A percentile compares a stretch with the other conserved stretches of the same genome.
Conservation (phyloP, 1,139 yeast genomes). For the Zhuliangozyma blackwelliae region DNA sequence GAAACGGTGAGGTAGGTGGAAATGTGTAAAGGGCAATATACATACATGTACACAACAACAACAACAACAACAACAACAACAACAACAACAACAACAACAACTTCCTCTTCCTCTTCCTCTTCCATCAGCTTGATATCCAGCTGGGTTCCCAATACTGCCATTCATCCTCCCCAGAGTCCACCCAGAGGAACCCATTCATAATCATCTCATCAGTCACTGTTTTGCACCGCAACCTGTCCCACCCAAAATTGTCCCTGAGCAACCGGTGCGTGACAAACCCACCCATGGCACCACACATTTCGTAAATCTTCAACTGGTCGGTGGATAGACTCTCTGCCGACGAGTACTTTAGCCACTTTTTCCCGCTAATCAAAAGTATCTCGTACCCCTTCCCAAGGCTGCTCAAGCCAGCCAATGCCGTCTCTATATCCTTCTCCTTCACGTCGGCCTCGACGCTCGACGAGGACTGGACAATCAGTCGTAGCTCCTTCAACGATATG, state of each 20-base stretch:
- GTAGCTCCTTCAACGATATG: conserved; percentile 59
- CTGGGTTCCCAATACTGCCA: conserved; percentile 62
- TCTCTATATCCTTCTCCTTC: conserved; percentile 16
- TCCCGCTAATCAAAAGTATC: conserved; percentile 26
- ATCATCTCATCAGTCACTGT: conserved; percentile 76
- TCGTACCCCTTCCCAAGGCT: conserved; percentile 38
- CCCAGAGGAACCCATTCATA: conserved; percentile 76
- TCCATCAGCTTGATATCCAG: conserved; percentile 26
- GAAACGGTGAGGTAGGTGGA: too few species aligned
- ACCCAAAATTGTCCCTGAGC: conserved; percentile 64
- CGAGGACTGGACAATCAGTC: conserved; percentile 21
- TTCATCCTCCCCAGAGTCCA: conserved; percentile 60
- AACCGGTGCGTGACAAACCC: conserved; percentile 61
- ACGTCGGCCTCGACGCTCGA: conserved; percentile 15
- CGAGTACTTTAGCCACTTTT: conserved; percentile 39
- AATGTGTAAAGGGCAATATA: background rate
- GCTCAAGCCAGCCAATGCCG: conserved; percentile 17
- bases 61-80: too few species aligned
- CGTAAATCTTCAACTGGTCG: conserved; percentile 70
- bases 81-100: background rate
- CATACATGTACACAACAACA: background rate
- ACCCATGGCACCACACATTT: conserved; percentile 66
- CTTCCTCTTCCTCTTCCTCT: background rate
- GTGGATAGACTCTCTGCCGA: conserved; percentile 30
- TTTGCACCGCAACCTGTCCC: conserved; percentile 63